A percentile compares a stretch with the other conserved stretches of the same genome.
These are phyloP conservation scores for Lentinula novae-zelandiae DNA, from an alignment of 1,284 basidiomycete genomes.

Conservation along the genomic window DNA sequence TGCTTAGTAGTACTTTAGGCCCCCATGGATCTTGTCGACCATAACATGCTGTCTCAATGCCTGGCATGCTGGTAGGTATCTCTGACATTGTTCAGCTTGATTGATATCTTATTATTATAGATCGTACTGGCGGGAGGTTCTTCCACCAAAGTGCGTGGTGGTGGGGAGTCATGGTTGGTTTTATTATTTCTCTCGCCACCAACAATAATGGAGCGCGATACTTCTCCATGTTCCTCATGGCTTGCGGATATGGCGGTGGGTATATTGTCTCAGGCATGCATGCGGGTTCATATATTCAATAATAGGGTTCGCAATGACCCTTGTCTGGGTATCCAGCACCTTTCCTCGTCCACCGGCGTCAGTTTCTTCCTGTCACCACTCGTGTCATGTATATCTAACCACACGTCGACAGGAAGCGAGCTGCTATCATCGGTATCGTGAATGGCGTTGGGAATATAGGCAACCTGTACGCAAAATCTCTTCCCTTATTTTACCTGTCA, in stretches of 20 bases:
- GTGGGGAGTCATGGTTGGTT: conserved; percentile 62
- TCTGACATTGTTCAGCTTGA: conserved; percentile 5
- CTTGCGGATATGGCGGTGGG: conserved; percentile 50
- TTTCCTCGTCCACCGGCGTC: conserved; percentile 61
- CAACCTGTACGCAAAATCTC: conserved; percentile 27
- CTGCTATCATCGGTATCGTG: conserved; percentile 38
- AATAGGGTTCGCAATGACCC: conserved; percentile 53
- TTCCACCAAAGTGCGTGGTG: conserved; percentile 61
- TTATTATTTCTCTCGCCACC: conserved; percentile 57
- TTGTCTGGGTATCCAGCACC: conserved; percentile 62
- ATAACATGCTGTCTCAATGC: conserved; percentile 56
- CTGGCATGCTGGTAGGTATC: conserved; percentile 56
- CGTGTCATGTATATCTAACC: not conserved
- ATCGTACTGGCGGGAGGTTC: conserved; percentile 48
- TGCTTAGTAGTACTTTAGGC: conserved; percentile 31
- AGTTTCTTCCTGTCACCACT: conserved; percentile 6
- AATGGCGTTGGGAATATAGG: conserved; percentile 29
- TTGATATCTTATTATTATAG: not conserved
- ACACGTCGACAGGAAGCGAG: conserved; percentile 31
- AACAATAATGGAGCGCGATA: conserved; percentile 54
- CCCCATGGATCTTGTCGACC: conserved; percentile 61
- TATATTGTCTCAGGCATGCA: conserved; percentile 7
- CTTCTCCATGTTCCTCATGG: conserved; percentile 64
- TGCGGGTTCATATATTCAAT: not conserved
- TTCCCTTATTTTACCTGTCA: not conserved